Percentiles rank a stretch among this genome's conserved stretches.
These are phyloP conservation scores for Botrytis pseudocinerea DNA, from an alignment of 2,329 filamentous ascomycete genomes.

Conservation along the genomic window DNA sequence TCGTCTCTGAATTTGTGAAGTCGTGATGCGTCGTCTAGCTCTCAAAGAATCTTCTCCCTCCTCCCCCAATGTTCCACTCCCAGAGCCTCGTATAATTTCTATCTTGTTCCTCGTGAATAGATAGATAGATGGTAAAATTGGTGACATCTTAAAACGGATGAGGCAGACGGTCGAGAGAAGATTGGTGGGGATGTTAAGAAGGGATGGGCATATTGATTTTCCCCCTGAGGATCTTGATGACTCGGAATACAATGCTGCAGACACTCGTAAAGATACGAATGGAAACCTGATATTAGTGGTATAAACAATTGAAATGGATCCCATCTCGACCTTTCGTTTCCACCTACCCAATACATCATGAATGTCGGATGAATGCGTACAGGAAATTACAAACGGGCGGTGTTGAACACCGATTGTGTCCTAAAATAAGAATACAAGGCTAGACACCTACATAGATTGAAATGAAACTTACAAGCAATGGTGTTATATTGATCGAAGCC, in stretches of 20 bases:
- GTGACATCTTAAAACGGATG: too few species aligned
- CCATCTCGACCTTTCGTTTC: too few species aligned
- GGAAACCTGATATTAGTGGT: too few species aligned
- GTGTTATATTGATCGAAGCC: neutral
- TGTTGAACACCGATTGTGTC: neutral
- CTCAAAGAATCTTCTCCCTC: too few species aligned
- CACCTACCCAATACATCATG: neutral
- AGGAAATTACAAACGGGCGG: neutral
- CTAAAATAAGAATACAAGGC: neutral
- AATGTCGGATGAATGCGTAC: neutral
- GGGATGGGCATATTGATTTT: neutral
- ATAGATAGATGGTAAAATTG: neutral
- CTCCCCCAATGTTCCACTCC: neutral
- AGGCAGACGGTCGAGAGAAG: neutral
- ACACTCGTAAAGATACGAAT: too few species aligned
- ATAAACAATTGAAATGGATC: too few species aligned
- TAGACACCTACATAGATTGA: neutral
- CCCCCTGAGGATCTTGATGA: too few species aligned
- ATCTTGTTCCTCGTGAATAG: neutral
- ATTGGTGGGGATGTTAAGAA: neutral
- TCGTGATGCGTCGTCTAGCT: neutral
- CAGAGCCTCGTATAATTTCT: neutral
- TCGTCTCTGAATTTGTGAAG: neutral
- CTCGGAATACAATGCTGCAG: too few species aligned
- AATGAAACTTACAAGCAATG: neutral